phyloP scores from a whole-genome alignment of 306 rosid species.

The Quillaja saponaria region DNA sequence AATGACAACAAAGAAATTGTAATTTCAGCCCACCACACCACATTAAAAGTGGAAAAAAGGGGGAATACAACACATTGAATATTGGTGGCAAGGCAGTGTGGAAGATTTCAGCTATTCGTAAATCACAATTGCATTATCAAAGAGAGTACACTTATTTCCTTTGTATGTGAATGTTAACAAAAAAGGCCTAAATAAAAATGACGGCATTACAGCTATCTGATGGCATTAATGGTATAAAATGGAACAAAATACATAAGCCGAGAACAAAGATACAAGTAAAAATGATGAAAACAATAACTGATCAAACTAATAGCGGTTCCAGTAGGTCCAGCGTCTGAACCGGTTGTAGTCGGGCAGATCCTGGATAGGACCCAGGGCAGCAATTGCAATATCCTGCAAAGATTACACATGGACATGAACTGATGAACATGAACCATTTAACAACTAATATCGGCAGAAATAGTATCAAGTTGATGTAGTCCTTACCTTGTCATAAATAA shows the following conservation, averaged over 20 bases:
- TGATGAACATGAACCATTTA: neutral
- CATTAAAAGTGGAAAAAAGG: no score
- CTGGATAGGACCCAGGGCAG: conserved; percentile 88
- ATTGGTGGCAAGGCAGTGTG: no score
- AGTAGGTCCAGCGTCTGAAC: conserved; percentile 99
- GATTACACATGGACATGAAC: conserved; percentile 8
- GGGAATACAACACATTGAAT: no score
- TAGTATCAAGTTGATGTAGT: neutral
- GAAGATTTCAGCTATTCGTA: neutral
- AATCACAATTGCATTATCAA: conserved; percentile 34
- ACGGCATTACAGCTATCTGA: conserved; percentile 39
- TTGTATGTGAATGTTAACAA: conserved; percentile 42
- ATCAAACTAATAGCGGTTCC: conserved; percentile 95
- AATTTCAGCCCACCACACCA: no score
- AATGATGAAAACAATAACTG: conserved; percentile 23
- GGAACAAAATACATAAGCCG: conserved; percentile 38
- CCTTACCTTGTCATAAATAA: conserved; percentile 86
- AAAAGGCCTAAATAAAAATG: conserved; percentile 42
- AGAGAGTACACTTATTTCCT: conserved; percentile 51
- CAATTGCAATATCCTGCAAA: conserved; percentile 82
- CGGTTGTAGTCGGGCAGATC: conserved; percentile 88
- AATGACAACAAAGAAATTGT: no score
- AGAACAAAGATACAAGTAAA: conserved; percentile 32
- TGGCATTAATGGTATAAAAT: conserved; percentile 34
- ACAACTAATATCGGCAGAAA: neutral